Base-by-base conservation (phyloP, 345 rosid species). In the Boechera retrofracta region DNA sequence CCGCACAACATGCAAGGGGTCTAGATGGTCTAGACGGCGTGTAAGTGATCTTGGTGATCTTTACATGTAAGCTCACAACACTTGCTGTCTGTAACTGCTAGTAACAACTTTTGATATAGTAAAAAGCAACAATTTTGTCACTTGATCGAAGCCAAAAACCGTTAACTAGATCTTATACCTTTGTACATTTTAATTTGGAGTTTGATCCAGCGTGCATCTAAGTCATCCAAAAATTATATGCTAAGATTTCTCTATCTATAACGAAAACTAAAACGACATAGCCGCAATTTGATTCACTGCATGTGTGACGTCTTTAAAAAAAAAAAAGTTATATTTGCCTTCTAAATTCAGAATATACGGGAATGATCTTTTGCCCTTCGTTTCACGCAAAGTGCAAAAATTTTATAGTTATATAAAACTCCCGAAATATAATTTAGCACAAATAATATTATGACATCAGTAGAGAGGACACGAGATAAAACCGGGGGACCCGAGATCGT, bases 401-500 rank as follows among this genome's bases (percentile, higher is more conserved):
- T n/a, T 26, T 24, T 35, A 44, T 31, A 75, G 39, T 5, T 51
- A 32, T 18, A 36, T 32, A 68, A 35, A 59, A 29, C 5, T 18
- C 39, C 9, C 21, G 6, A 68, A 8, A 67, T 67, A 75, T 44
- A 45, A 45, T 63, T 16, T 35, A 53, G 26, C 28, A 61, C 12
- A 42, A 64, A 61, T 15, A 42, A 33, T 24, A 39, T 61, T 33
- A 76, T 70, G 69, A 69, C 75, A 63, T 62, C 75, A 54, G 56
- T 58, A 52, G 61, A 68, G 74, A 60, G 45, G 76, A 64, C 67
- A 64, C 60, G 72, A 77, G 76, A 64, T 38, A 36, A 64, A 77
- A 56, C 72, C 72, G 67, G 72, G 76, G 76, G 80, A 64, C 76
- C 72, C 76, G 66, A 55, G 72, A 64, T 70, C 67, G 71, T 77